Conservation (phyloP, 2,329 filamentous ascomycete genomes). For the Fusarium hostae region DNA sequence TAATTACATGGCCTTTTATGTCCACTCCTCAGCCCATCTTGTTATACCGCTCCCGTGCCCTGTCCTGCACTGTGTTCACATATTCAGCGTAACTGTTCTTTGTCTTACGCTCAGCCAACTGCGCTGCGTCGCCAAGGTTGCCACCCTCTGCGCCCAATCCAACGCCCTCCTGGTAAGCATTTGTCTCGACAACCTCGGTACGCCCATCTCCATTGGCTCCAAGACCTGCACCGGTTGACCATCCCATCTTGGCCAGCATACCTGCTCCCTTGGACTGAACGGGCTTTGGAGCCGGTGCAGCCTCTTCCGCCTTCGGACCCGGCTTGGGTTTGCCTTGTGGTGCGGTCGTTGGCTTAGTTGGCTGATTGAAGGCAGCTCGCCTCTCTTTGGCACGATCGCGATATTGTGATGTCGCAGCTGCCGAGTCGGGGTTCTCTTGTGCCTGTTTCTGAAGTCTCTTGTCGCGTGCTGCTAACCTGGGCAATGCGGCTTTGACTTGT, state of each 20-base stretch:
- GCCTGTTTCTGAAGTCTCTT: constrained; percentile 49
- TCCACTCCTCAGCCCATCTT: constrained; percentile 54
- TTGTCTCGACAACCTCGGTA: constrained; percentile 71
- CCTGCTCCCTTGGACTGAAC: constrained; percentile 71
- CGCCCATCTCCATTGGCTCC: constrained; percentile 71
- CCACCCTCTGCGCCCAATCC: constrained; percentile 76
- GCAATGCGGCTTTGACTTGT: constrained; percentile 61
- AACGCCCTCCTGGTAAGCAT: constrained; percentile 74
- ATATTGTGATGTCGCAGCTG: constrained; percentile 56
- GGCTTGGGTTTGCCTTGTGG: constrained; percentile 52
- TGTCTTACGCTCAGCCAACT: constrained; percentile 71
- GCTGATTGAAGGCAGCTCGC: constrained; percentile 70
- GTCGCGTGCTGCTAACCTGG: constrained; percentile 54
- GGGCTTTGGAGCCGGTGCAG: constrained; percentile 43
- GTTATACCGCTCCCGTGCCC: constrained; percentile 73
- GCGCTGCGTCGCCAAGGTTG: constrained; percentile 74
- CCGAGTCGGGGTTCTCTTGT: constrained; percentile 39
- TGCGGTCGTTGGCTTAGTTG: constrained; percentile 59
- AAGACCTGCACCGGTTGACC: constrained; percentile 72
- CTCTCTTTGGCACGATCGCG: constrained; percentile 76
- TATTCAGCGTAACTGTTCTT: constrained; percentile 70
- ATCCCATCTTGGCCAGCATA: constrained; percentile 78
- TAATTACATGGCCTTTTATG: neutral
- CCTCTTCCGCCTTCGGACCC: constrained; percentile 34
- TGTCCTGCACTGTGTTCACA: constrained; percentile 71